Base-by-base conservation (phyloP, 2,329 filamentous ascomycete species). In the Teratosphaeria epicoccoides region DNA sequence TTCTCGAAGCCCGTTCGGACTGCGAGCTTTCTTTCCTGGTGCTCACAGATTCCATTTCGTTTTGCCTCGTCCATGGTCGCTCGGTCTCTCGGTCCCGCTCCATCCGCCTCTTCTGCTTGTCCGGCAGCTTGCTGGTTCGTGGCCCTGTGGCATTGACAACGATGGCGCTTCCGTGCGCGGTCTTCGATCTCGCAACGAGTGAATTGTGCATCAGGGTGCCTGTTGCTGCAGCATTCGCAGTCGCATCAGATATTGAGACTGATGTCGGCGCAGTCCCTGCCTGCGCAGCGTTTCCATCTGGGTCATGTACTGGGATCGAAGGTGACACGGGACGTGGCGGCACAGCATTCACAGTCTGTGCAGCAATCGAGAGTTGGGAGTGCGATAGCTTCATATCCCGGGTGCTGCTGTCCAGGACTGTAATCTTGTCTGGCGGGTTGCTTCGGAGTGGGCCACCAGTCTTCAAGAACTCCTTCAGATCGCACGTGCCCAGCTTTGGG, bases 381-480 rank as follows among this genome's bases (percentile, higher is more conserved):
- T 23, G 4, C 20, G 24, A 25, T 11, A 25, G 7, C 4, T 47
- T 23, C 24, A 17, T 12, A 25, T 24, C 24, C 29, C 5, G 33
- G 33, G n/a, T 28, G 23, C 28, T 17, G 9, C 11, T 14, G 23
- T 22, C 40, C 20, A 25, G 7, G 20, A 17, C 6, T n/a, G 17
- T 33, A 7, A 7, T 28, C 29, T 37, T 14, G 20, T 60, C 58
- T 2, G 60, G 60, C 11, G 62, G 61, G 33, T 62, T 54, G 48
- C 60, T 63, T 25, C 59, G 51, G 24, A 62, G 51, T 7, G 60
- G 59, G 5, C 55, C 58, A 22, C 56, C 57, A 28, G 57, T 50
- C 47, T 55, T 49, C 44, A 62, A 40, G 51, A 60, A 63, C 22
- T 58, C 54, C 44, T 55, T 58, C 22, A 64, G 55, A n/a, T 61